Conservation (phyloP, 2,329 filamentous ascomycete species). For the Celoporthe dispersa region DNA sequence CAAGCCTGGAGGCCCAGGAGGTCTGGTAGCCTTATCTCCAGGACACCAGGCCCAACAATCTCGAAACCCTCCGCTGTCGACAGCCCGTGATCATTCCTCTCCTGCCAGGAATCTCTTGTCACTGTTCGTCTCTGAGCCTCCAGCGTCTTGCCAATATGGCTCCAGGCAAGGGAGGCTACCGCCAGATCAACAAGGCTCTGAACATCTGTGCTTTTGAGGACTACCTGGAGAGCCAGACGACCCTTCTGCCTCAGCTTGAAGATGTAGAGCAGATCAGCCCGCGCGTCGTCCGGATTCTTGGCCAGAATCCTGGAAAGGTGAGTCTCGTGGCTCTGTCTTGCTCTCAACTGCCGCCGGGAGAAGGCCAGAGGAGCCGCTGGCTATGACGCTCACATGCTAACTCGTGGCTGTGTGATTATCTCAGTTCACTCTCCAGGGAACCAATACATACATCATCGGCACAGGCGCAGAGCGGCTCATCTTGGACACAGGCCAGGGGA, state of each 20-base stretch:
- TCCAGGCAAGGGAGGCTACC: conserved; percentile 41
- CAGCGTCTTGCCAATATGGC: not conserved
- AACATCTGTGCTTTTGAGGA: conserved; percentile 53
- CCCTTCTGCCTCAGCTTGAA: conserved; percentile 40
- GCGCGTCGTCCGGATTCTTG: conserved; percentile 48
- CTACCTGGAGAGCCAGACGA: conserved; percentile 47
- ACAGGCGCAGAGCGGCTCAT: conserved; percentile 65
- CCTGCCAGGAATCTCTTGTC: not conserved
- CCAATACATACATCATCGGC: conserved; percentile 79
- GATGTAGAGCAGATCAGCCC: conserved; percentile 44
- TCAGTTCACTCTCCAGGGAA: conserved; percentile 62
- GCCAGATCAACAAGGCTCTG: conserved; percentile 52
- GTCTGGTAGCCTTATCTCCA: not conserved
- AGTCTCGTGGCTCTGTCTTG: conserved; percentile 10
- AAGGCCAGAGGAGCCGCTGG: not conserved
- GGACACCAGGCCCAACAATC: not conserved
- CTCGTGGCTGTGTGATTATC: not conserved
- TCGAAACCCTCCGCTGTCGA: too few species aligned
- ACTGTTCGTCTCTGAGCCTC: too few species aligned
- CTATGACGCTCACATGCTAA: not conserved
- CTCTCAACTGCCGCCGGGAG: not conserved
- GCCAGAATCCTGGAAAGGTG: conserved; percentile 50
- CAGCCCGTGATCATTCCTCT: too few species aligned
- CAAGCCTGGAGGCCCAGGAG: not conserved
- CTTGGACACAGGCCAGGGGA: conserved; percentile 75